Base-by-base conservation (phyloP, 164 flowering plant genomes). In the Nymphaea colorata region DNA sequence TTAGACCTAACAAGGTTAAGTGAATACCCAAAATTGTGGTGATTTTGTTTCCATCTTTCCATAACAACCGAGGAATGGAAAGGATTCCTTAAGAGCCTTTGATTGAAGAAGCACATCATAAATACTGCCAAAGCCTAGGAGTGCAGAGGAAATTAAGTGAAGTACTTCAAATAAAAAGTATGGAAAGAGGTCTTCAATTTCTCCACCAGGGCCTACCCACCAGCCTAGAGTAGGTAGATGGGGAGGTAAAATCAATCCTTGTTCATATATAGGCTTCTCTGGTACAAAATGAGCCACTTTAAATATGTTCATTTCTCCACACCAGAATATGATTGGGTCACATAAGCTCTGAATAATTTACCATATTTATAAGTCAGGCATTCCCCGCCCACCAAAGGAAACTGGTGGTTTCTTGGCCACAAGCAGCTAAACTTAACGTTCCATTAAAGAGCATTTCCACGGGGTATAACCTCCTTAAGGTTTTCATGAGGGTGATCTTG, bases 61-160 rank as follows among this genome's bases (percentile, higher is more conserved):
- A 44, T 47, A 45, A 66, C 45, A 66, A 66, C 59, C 61, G 59
- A 66, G 6, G 67, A 65, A 65, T 42, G 47, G 45, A 5, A 65
- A 2, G 15, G 53, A 65, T 65, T 65, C n/a, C 36, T 65, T n/a
- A n/a, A n/a, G n/a, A n/a, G n/a, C n/a, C 67, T 5, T 2, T 2
- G 44, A 2, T 65, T 65, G 67, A 15, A 65, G 42, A 53, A n/a
- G n/a, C n/a, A n/a, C n/a, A n/a, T n/a, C n/a, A 47, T 66, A 47
- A 66, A 66, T 66, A 66, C 68, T 6, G 3, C 59, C 68, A 66
- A 66, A 66, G 68, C 68, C 68, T 66, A 66, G 45, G 59, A 66
- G 0, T 66, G 2, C 68, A 6, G 61, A 66, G 60, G 60, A 45
- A 66, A 47, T 66, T 47, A 66, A 36, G 61, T 66, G 42, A 66